These are phyloP conservation scores for Curvularia verruculosa DNA, from an alignment of 2,329 filamentous ascomycete genomes.

Conservation along the genomic window DNA sequence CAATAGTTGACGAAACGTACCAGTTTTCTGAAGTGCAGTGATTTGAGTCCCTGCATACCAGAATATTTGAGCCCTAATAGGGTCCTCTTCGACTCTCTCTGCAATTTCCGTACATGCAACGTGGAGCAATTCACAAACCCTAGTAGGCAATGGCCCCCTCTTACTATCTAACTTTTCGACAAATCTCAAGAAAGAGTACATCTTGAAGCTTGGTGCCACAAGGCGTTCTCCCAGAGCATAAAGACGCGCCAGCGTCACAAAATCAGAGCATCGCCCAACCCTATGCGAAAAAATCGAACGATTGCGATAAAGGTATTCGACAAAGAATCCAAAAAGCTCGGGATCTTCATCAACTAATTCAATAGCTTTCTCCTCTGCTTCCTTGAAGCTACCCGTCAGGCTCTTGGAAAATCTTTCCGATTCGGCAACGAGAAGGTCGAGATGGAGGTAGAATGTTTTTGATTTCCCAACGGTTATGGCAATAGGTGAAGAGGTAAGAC, in stretches of 20 bases:
- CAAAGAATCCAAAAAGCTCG: conserved; percentile 26
- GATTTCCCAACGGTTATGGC: background rate
- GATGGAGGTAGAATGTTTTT: background rate
- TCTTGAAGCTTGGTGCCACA: background rate
- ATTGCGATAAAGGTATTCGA: conserved; percentile 32
- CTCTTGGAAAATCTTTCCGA: background rate
- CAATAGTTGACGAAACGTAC: background rate
- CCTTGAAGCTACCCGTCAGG: background rate
- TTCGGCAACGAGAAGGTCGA: background rate
- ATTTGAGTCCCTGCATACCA: background rate
- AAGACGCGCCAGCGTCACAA: background rate
- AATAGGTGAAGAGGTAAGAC: background rate
- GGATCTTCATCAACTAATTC: conserved; percentile 23
- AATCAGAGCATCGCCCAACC: background rate
- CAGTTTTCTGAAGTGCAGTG: background rate
- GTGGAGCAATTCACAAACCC: conserved; percentile 3
- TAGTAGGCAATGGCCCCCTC: background rate
- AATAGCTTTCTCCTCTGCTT: background rate
- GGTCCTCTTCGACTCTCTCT: background rate
- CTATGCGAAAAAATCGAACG: conserved; percentile 16
- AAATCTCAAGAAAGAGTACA: background rate
- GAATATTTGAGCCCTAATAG: background rate
- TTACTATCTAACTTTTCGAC: fast-evolving
- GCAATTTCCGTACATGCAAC: background rate
- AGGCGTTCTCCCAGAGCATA: conserved; percentile 1